Conservation (phyloP, 805 yeast genomes). For the Saccharomycopsis synnaedendra region DNA sequence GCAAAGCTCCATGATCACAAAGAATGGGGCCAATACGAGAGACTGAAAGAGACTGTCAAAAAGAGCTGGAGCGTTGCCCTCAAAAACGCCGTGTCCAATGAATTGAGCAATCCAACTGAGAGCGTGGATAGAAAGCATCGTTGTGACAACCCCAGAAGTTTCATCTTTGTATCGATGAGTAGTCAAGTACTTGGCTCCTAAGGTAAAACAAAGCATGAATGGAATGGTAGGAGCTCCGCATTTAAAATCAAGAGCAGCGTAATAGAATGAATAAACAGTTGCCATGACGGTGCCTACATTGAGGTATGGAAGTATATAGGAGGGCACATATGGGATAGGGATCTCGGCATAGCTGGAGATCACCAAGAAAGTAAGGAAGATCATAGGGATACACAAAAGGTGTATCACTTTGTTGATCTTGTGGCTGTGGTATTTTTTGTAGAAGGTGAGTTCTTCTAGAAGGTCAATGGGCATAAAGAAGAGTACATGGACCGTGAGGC, state of each 20-base stretch:
- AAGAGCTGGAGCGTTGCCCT: slow-evolving; percentile 76
- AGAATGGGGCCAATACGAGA: slow-evolving; percentile 81
- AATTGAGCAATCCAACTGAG: slow-evolving; percentile 75
- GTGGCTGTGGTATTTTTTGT: slow-evolving; percentile 43
- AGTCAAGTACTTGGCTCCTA: slow-evolving; percentile 19
- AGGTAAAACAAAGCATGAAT: slow-evolving; percentile 18
- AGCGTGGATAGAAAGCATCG: slow-evolving; percentile 28
- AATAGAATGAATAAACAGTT: slow-evolving; percentile 43
- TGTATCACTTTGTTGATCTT: slow-evolving; percentile 65
- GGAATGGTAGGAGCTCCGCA: slow-evolving; percentile 26
- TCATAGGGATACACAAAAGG: slow-evolving; percentile 67
- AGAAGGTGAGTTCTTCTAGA: slow-evolving; percentile 44
- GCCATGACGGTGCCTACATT: slow-evolving; percentile 39
- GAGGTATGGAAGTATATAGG: slow-evolving; percentile 17
- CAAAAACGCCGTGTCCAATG: slow-evolving; percentile 78
- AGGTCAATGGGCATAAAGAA: slow-evolving; percentile 22
- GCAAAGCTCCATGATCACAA: slow-evolving; percentile 69
- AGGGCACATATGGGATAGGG: slow-evolving; percentile 7
- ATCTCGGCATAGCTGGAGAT: slow-evolving; percentile 24
- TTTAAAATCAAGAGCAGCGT: slow-evolving; percentile 41
- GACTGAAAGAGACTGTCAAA: slow-evolving; percentile 78
- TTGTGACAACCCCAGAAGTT: slow-evolving; percentile 3
- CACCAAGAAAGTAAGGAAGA: slow-evolving; percentile 44
- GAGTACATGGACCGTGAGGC: no score
- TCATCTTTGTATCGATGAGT: slow-evolving; percentile 2